These are phyloP conservation scores for Trifolium subterraneum DNA, from an alignment of 306 rosid genomes.

Conservation along the genomic window DNA sequence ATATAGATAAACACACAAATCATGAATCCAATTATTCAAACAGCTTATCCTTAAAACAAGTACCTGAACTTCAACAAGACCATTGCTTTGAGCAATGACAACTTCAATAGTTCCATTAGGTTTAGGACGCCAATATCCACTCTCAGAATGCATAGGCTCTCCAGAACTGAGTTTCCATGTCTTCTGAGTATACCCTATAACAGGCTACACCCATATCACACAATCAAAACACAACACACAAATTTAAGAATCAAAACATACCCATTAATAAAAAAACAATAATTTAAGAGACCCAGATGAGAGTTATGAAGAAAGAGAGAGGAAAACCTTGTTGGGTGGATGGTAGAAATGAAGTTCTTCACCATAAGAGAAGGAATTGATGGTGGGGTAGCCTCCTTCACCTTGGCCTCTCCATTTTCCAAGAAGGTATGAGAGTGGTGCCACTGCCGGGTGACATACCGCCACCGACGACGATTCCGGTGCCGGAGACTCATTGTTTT, in stretches of 20 bases:
- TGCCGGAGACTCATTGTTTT: constrained; percentile 41
- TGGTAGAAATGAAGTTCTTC: constrained; percentile 80
- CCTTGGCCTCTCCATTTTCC: constrained; percentile 92
- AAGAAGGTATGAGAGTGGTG: constrained; percentile 64
- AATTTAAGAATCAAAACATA: constrained; percentile 1
- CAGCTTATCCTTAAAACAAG: constrained; percentile 22
- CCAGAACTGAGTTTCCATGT: constrained; percentile 80
- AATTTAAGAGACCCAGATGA: constrained; percentile 21
- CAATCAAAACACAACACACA: not conserved
- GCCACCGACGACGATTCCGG: constrained; percentile 23
- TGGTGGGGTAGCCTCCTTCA: constrained; percentile 85
- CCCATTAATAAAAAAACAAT: constrained; percentile 24
- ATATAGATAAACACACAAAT: constrained; percentile 3
- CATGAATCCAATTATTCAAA: constrained; percentile 22
- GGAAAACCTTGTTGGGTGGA: constrained; percentile 68
- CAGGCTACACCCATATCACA: constrained; percentile 61
- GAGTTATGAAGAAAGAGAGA: not conserved
- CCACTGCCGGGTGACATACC: constrained; percentile 67
- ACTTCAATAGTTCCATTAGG: constrained; percentile 79
- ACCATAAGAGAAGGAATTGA: constrained; percentile 75
- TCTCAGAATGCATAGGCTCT: constrained; percentile 89
- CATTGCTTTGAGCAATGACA: constrained; percentile 86
- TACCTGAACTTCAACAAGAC: constrained; percentile 89
- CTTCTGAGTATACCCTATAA: constrained; percentile 77
- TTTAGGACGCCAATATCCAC: constrained; percentile 86